These are phyloP conservation scores for Penicillium antarcticum DNA, from an alignment of 495 filamentous ascomycete species.

Conservation along the genomic window DNA sequence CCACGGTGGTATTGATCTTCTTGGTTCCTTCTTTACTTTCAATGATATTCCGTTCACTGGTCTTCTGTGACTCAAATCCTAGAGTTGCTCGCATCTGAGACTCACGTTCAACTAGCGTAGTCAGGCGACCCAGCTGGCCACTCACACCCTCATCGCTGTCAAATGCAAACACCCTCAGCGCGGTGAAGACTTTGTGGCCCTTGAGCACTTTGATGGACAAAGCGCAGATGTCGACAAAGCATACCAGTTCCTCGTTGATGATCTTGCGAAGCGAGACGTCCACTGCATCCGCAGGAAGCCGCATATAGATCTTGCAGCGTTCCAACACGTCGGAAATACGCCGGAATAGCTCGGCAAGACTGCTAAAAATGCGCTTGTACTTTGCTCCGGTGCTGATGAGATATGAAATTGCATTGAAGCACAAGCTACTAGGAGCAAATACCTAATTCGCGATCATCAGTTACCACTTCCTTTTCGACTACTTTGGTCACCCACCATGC, in stretches of 20 bases:
- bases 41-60: slow-evolving; percentile 6
- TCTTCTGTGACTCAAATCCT: slow-evolving; percentile 20
- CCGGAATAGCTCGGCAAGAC: slow-evolving; percentile 18
- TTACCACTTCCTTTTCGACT: neutral
- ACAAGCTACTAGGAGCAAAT: slow-evolving; percentile 19
- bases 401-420: slow-evolving; percentile 26
- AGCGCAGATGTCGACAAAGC: slow-evolving; percentile 25
- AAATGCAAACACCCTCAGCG: slow-evolving; percentile 26
- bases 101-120: slow-evolving; percentile 17
- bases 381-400: slow-evolving; percentile 22
- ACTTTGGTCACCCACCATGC: slow-evolving; percentile 10
- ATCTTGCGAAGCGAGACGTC: slow-evolving; percentile 22
- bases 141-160: slow-evolving; percentile 24
- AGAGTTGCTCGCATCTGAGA: slow-evolving; percentile 21
- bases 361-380: slow-evolving; percentile 29
- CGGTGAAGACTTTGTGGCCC: slow-evolving; percentile 22
- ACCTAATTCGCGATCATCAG: slow-evolving; percentile 4
- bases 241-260: slow-evolving; percentile 25
- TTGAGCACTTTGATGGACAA: slow-evolving; percentile 23
- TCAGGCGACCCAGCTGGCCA: slow-evolving; percentile 14
- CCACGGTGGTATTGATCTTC: slow-evolving; percentile 9
- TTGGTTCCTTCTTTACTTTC: slow-evolving; percentile 13
- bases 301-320: slow-evolving; percentile 26
- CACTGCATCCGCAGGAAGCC: slow-evolving; percentile 18
- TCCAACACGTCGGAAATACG: slow-evolving; percentile 24